Evolutionary conservation across 2,329 filamentous ascomycete genomes (phyloP), one percentile per base, ranked within the genome.

Genomic region (Macrophomina tecta): DNA sequence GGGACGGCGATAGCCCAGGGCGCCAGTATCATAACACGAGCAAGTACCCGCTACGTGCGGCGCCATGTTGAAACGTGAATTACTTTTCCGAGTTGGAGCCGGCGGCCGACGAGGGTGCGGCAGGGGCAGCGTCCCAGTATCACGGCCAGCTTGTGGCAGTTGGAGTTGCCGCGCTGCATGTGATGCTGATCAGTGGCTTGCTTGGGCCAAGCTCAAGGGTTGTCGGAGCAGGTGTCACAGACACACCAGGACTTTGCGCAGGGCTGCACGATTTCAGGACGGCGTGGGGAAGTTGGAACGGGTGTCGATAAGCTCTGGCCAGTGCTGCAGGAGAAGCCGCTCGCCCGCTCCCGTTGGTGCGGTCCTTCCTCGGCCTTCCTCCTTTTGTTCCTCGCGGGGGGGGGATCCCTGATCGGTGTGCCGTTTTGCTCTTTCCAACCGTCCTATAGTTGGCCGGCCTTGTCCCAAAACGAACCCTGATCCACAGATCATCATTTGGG

Each of bases 241-340:
- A 14, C 32, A 62, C 30, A 62, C 49, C 36, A 45, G 46, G 58
- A 61, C 42, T 18, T 12, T 46, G 42, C 11, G 45, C 42, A 62
- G 45, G 58, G 58, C 58, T n/a, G 58, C 30, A 36, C 32, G 40
- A 32, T 30, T 60, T 46, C 38, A 60, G 40, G 55, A 9, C 23
- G 23, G 55, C 23, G 55, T 46, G 56, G 56, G 56, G 14, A 46
- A 46, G 28, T 34, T 38, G 30, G 49, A 52, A 34, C 49, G 30
- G 46, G 42, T 62, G 60, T 12, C 32, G 53, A 65, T 49, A 65
- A 65, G 42, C 63, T 65, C 42, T 65, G 63, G 52, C 53, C 52
- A 36, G 63, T 56, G 63, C 63, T 48, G 42, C 63, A 65, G 36
- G 42, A 62, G 11, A 3, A n/a, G 30, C n/a, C 5, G 6, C 18